Percentiles rank a stretch among this genome's conserved stretches.
phyloP scores from a whole-genome alignment of 1,284 basidiomycete species.

The Omphalotus olearius region DNA sequence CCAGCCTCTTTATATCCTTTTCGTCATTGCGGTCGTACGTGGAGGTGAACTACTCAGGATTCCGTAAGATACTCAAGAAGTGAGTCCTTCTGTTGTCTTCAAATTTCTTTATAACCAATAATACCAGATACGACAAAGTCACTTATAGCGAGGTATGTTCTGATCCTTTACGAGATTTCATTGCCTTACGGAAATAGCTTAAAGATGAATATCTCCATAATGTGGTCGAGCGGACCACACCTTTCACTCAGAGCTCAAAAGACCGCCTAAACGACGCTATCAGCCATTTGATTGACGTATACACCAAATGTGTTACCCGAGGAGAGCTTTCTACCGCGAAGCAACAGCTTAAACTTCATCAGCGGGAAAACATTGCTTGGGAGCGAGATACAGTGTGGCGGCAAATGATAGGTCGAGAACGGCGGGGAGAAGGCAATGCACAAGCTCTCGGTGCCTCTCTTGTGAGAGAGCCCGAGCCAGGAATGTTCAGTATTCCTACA shows the following conservation, averaged over 20 bases:
- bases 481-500: constrained; percentile 51
- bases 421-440: constrained; percentile 54
- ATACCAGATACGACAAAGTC: constrained; percentile 87
- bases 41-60: constrained; percentile 91
- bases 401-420: constrained; percentile 92
- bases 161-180: neutral
- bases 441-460: constrained; percentile 42
- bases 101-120: constrained; percentile 6
- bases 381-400: constrained; percentile 96
- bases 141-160: constrained; percentile 66
- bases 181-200: constrained; percentile 39
- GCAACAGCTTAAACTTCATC: constrained; percentile 83
- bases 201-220: constrained; percentile 82
- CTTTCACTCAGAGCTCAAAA: constrained; percentile 67
- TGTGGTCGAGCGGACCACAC: constrained; percentile 64
- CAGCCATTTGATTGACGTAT: constrained; percentile 65
- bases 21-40: constrained; percentile 91
- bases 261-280: constrained; percentile 64
- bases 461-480: constrained; percentile 48
- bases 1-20: constrained; percentile 79
- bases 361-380: constrained; percentile 93
- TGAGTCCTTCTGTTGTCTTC: constrained; percentile 30
- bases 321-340: constrained; percentile 72
- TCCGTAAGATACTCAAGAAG: constrained; percentile 98
- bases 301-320: constrained; percentile 82